Evolutionary conservation across 139 green algal species (phyloP), one percentile per base, ranked within the genome.

Genomic region (Picochlorum sp.): DNA sequence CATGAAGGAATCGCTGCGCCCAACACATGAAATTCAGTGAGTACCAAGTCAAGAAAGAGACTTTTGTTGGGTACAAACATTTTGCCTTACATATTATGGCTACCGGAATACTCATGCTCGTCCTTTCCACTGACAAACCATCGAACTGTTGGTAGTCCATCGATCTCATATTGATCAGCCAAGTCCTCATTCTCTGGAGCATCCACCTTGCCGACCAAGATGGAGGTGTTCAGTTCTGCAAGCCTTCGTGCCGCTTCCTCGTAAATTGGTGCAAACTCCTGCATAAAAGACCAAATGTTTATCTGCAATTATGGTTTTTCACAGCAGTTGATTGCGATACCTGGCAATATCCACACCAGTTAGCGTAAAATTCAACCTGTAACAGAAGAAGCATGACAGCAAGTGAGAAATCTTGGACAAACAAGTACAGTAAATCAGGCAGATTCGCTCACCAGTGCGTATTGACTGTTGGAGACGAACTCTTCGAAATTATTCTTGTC

Each of bases 131-230:
- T 69, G 23, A 89, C 74, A 66, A 95, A 92, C 87, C 87, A 95
- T 77, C 90, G 90, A 60, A 95, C 50, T 7, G 88, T 94, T 50
- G 88, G 88, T 73, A 89, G 92, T 49, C 87, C 87, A 67, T 85
- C 44, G 16, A 76, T 38, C 15, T 68, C 64, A 37, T 78, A 86
- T 69, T 86, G 83, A 50, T 68, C 58, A 13, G 51, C 85, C 16
- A 88, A 58, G 2, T 80, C 72, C 11, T 73, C 66, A 64, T 92
- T 75, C 38, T 79, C 76, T 14, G 87, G 90, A 46, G 84, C 87
- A 61, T 93, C 86, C 8, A 92, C 86, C 80, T 91, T 92, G 61
- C 72, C 87, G 14, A 94, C 71, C 18, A 87, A 32, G 46, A 89
- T 78, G 11, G 66, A 61, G 18, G 59, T 56, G 28, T 79, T 72